Base-by-base conservation (phyloP, 495 filamentous ascomycete genomes). In the Neurospora sp. region DNA sequence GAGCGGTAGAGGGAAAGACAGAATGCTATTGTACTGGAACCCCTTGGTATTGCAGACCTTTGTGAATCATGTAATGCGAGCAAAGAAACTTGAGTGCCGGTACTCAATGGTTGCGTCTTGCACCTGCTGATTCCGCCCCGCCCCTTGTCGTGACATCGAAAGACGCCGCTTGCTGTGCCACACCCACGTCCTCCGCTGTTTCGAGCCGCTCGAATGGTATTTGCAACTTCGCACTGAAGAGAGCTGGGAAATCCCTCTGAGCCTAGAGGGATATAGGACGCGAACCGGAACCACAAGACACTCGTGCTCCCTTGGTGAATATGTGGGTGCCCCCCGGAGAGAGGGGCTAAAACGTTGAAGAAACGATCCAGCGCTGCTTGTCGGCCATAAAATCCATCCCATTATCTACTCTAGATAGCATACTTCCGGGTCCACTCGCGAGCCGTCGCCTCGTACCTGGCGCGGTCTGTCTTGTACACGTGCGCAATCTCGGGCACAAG, bases 371-470 rank as follows among this genome's bases (percentile, higher is more conserved):
- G 70, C 71, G n/a, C 31, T 42, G 39, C 39, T 41, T 70, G 38
- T 69, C 71, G 37, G 20, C 69, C 48, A 72, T 39, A 73, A 48
- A 70, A 59, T 68, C 70, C 65, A 46, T 53, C 69, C 41, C 53
- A 31, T 39, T 48, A 41, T 39, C 72, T 31, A 27, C 40, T 22
- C 74, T 84, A 94, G 80, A 97, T 95, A 77, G 96, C 96, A 83
- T 98, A 98, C 88, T 98, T 99, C 81, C 95, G 89, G 72, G 96
- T 99, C 96, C 96, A 98, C 84, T 99, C 96, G 79, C 96, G 89
- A 72, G 96, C 96, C 73, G 94, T 98, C 71, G 94, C 91, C 85
- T 99, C 96, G 83, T 99, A 99, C 78, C 94, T 88, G 72, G 91
- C 88, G 71, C 93, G 92, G 82, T 99, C 96, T 70, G 96, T 98